Percentiles rank a stretch among this genome's conserved stretches.
These are phyloP conservation scores for Aspergillus tubingensis DNA, from an alignment of 2,329 filamentous ascomycete species.

Conservation along the genomic window DNA sequence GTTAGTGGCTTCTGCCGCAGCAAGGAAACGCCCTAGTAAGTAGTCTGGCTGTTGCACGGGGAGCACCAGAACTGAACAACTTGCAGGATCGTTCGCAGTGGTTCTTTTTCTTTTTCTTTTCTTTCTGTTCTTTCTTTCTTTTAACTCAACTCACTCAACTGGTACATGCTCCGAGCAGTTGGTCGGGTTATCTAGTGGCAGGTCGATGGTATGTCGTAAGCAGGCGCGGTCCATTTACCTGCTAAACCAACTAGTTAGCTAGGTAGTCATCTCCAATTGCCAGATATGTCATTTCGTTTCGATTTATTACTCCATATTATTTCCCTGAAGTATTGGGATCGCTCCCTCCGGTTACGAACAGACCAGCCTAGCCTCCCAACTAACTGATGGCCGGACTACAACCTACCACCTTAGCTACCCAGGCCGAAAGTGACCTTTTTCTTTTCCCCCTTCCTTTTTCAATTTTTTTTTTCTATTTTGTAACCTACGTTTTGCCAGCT, in stretches of 20 bases:
- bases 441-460: too few species aligned
- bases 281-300: neutral
- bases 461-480: too few species aligned
- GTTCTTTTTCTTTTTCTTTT: neutral
- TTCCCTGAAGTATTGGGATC: neutral
- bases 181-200: neutral
- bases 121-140: neutral
- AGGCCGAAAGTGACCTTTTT: neutral
- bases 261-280: neutral
- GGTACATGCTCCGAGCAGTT: neutral
- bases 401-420: neutral
- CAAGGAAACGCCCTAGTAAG: constrained; percentile 1
- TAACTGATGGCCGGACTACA: neutral
- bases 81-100: too few species aligned
- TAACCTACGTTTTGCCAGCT: neutral
- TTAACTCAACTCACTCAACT: neutral
- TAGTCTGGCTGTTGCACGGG: neutral
- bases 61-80: neutral
- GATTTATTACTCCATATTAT: too few species aligned
- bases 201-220: neutral
- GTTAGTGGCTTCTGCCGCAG: neutral
- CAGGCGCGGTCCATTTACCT: neutral
- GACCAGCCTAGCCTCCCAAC: neutral
- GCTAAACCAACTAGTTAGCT: too few species aligned
- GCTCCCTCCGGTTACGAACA: neutral